Base-by-base conservation (phyloP, 306 rosid genomes). In the Vigna unguiculata region DNA sequence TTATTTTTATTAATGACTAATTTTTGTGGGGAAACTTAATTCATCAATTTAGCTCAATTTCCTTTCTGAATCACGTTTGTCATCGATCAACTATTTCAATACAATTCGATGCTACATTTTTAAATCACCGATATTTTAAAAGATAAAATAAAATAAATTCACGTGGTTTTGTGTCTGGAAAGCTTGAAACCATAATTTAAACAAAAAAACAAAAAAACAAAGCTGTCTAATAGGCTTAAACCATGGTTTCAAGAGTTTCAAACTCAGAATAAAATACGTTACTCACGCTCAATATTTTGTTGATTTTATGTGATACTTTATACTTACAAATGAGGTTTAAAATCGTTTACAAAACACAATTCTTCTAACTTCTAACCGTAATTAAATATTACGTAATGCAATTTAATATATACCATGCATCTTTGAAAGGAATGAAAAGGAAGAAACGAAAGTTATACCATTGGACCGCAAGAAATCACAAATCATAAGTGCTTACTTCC, bases 401-500 rank as follows among this genome's bases (percentile, higher is more conserved):
- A 13, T 47, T 28, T 6, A 17, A 61, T 30, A 9, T 3, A 47
- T 73, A 47, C 7, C 47, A 66, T 61, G n/a, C 28, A 72, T 55
- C 71, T 22, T 75, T 77, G 60, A 57, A 24, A 77, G 66, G 51
- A 57, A 68, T 28, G 75, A 77, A 67, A 55, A 67, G 57, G 17
- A 17, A 55, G 48, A 45, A 65, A 74, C 71, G 71, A 1, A 32
- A 62, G 55, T 58, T 64, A 32, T 16, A 19, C 61, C 45, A 83
- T 83, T 83, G 86, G 83, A 79, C 86, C 70, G 71, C 53, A 63
- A 28, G 11, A 65, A 59, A 57, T 59, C 40, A 65, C 21, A 55
- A 66, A 76, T 74, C 74, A 72, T 55, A 58, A 67, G 22, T 62
- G 22, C 49, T 74, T 49, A 47, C 49, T 74, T 49, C 32, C 10